Conservation (phyloP, 2,329 filamentous ascomycete genomes). For the Claviceps arundinis region DNA sequence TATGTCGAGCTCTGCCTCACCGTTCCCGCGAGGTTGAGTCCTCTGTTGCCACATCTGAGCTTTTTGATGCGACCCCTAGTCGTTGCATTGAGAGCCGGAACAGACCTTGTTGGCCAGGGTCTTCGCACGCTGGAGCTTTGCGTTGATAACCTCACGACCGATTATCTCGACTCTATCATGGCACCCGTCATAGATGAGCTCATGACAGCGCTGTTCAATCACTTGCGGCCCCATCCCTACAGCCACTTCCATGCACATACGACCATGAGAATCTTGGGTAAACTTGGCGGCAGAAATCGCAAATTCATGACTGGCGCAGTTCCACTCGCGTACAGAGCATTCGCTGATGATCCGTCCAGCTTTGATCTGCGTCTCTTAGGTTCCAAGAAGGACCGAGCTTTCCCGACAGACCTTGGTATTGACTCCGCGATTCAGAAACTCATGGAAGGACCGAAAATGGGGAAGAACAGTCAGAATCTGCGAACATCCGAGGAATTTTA, state of each 20-base stretch:
- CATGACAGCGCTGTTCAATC: slow-evolving; percentile 95
- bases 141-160: slow-evolving; percentile 93
- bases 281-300: slow-evolving; percentile 86
- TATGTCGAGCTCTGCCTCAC: slow-evolving; percentile 96
- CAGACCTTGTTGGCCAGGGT: slow-evolving; percentile 88
- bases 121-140: slow-evolving; percentile 88
- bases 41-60: slow-evolving; percentile 85
- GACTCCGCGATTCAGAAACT: slow-evolving; percentile 82
- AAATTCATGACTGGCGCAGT: slow-evolving; percentile 90
- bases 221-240: slow-evolving; percentile 85
- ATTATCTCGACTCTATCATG: slow-evolving; percentile 98
- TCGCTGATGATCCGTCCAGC: slow-evolving; percentile 75
- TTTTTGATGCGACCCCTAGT: slow-evolving; percentile 96
- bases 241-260: slow-evolving; percentile 97
- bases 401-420: slow-evolving; percentile 74
- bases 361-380: slow-evolving; percentile 84
- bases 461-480: slow-evolving; percentile 30
- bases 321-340: slow-evolving; percentile 69
- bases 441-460: slow-evolving; percentile 60
- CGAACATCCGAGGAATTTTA: slow-evolving; percentile 69
- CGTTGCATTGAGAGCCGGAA: slow-evolving; percentile 83
- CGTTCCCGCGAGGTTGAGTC: slow-evolving; percentile 85
- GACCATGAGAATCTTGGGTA: slow-evolving; percentile 92
- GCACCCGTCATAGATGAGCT: slow-evolving; percentile 96
- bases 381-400: slow-evolving; percentile 76